A percentile compares a stretch with the other conserved stretches of the same genome.
phyloP scores from a whole-genome alignment of 306 rosid species.

The Rosa multiflora region DNA sequence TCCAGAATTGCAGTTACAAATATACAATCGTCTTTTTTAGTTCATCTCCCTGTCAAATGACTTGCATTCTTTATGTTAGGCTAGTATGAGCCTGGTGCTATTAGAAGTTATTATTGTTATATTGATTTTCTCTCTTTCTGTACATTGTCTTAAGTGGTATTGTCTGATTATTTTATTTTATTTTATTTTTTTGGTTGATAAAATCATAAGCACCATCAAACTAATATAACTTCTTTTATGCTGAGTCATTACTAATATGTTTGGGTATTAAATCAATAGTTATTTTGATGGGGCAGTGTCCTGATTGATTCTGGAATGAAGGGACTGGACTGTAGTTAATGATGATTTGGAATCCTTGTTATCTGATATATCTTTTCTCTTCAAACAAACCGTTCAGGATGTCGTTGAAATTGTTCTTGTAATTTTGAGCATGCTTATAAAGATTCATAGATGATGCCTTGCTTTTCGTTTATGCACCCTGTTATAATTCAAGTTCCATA shows the following conservation, averaged over 20 bases:
- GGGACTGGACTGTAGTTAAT: not conserved
- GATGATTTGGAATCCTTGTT: not conserved
- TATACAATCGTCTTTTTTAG: not conserved
- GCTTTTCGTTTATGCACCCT: not conserved
- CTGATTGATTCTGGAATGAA: not conserved
- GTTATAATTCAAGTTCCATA: not conserved
- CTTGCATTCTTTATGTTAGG: not conserved
- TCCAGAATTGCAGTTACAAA: not conserved
- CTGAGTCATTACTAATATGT: not conserved
- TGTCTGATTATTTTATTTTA: not conserved
- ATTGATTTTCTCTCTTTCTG: not conserved
- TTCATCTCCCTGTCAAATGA: not conserved
- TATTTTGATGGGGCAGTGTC: not conserved
- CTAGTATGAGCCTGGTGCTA: not conserved
- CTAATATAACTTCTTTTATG: too few relatives aligned
- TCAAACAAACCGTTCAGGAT: not conserved
- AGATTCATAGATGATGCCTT: not conserved
- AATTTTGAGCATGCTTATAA: not conserved
- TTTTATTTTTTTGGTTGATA: not conserved
- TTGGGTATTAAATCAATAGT: not conserved
- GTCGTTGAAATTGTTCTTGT: not conserved
- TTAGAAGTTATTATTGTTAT: not conserved
- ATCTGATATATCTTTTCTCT: not conserved
- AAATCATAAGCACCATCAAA: not conserved
- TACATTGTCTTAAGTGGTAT: not conserved